Base-by-base conservation (phyloP, 176 grass and related monocot species). In the Poa pratensis region DNA sequence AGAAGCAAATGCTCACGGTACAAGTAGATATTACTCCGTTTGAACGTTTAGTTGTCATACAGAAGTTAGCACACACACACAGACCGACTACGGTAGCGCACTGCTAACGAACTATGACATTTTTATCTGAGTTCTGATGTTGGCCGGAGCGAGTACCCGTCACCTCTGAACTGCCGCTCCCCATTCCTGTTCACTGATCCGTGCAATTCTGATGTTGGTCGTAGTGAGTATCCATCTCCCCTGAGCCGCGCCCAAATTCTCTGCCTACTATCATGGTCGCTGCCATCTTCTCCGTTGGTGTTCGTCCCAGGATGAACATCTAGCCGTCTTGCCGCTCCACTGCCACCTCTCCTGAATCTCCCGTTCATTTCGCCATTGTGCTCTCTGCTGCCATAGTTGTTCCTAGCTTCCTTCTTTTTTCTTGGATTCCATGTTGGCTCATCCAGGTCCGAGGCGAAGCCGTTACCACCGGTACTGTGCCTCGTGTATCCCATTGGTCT, bases 381-480 rank as follows among this genome's bases (percentile, higher is more conserved):
- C 45, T 20, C 84, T 39, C 66, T 79, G 26, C 26, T 11, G 28
- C 66, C 66, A 19, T 14, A 49, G 46, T 1, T 86, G 46, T 67
- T 74, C 46, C 74, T 67, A 49, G 67, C 27, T 51, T 60, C 58
- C 7, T 48, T 67, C 26, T 46, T 84, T 69, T 76, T 83, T 59
- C 67, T 75, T 5, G 89, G 75, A 13, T 87, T 90, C 89, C 89
- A 90, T 87, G 59, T 75, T 40, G 89, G 84, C 59, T 55, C 84
- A n/a, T 90, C 89, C 75, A 90, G 7, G 18, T 61, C 84, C 7
- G 34, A 16, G 6, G 58, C 49, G 9, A 87, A 75, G 67, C 17
- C 40, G 58, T 67, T 9, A 22, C 69, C 50, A 12, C 17, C 69
- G 68, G 17, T 69, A 16, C 1, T 68, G 22, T 27, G 17, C 11